Percentiles rank a stretch among this genome's conserved stretches.
phyloP scores from a whole-genome alignment of 1,284 basidiomycete genomes.

The Coniophora puteana region DNA sequence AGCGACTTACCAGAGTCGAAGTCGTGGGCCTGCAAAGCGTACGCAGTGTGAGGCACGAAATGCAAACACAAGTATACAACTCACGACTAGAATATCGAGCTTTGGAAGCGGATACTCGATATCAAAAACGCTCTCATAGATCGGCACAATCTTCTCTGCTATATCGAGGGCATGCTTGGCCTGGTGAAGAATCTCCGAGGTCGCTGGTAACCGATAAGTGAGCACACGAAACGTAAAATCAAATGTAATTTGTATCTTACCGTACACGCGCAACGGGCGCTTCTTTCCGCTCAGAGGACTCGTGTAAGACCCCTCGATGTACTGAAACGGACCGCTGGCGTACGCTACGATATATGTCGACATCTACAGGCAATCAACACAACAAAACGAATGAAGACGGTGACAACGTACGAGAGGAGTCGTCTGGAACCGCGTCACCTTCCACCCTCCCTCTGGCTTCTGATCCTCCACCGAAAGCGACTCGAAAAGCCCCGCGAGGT shows the following conservation, averaged over 20 bases:
- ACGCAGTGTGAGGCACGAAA: too few relatives aligned
- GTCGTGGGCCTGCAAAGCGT: conserved; percentile 73
- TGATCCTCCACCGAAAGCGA: conserved; percentile 29
- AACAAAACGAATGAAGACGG: background rate
- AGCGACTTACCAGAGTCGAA: conserved; percentile 92
- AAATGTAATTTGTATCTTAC: conserved; percentile 42
- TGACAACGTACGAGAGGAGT: conserved; percentile 55
- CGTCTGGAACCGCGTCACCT: conserved; percentile 74
- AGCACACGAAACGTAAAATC: too few relatives aligned
- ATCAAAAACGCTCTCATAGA: conserved; percentile 93
- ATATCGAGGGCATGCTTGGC: conserved; percentile 86
- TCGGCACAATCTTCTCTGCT: conserved; percentile 80
- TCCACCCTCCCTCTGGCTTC: conserved; percentile 60
- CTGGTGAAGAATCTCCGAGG: conserved; percentile 83
- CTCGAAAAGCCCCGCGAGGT: conserved; percentile 34
- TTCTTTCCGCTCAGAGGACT: conserved; percentile 82
- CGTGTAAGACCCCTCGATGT: conserved; percentile 74
- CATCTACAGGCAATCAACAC: conserved; percentile 42
- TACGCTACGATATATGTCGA: conserved; percentile 91
- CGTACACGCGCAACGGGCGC: conserved; percentile 84
- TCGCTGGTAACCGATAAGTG: conserved; percentile 44
- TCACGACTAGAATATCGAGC: conserved; percentile 80
- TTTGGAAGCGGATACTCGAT: conserved; percentile 93
- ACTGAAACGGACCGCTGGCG: conserved; percentile 82
- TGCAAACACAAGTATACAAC: conserved; percentile 21